Percentiles rank a stretch among this genome's conserved stretches.
These are phyloP conservation scores for Ustilago lituana DNA, from an alignment of 1,284 basidiomycete species.

Conservation along the genomic window DNA sequence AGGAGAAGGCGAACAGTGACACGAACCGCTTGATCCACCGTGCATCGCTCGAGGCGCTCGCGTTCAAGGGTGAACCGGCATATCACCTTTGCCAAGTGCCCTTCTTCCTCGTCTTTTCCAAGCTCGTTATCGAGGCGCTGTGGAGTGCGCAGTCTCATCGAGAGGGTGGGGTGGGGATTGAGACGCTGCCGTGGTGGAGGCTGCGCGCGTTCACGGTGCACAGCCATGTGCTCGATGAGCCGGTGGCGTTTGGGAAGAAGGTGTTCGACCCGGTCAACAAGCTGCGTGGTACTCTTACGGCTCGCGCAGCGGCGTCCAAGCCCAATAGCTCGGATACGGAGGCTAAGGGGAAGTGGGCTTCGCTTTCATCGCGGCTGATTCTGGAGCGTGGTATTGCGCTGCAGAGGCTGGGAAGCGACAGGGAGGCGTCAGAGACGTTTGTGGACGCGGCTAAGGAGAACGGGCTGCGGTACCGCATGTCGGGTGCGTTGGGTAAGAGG, in stretches of 20 bases:
- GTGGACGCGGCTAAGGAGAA: slow-evolving; percentile 80
- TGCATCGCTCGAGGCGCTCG: slow-evolving; percentile 78
- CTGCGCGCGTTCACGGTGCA: slow-evolving; percentile 80
- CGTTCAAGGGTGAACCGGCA: slow-evolving; percentile 89
- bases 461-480: slow-evolving; percentile 87
- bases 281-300: slow-evolving; percentile 68
- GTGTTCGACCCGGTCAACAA: slow-evolving; percentile 71
- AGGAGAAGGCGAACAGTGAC: slow-evolving; percentile 43
- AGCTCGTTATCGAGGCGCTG: slow-evolving; percentile 74
- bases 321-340: background rate
- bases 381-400: slow-evolving; percentile 84
- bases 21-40: slow-evolving; percentile 71
- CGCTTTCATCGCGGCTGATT: slow-evolving; percentile 77
- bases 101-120: slow-evolving; percentile 79
- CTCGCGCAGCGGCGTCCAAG: slow-evolving; percentile 60
- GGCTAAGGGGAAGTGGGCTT: slow-evolving; percentile 69
- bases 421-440: slow-evolving; percentile 80
- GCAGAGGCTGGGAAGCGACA: slow-evolving; percentile 79
- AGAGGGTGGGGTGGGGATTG: slow-evolving; percentile 13
- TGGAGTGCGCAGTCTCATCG: slow-evolving; percentile 9
- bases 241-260: slow-evolving; percentile 74
- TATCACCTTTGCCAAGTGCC: slow-evolving; percentile 86
- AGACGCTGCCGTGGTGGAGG: slow-evolving; percentile 74
- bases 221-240: slow-evolving; percentile 85
- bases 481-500: slow-evolving; percentile 89